Percentiles rank a stretch among this genome's conserved stretches.
These are phyloP conservation scores for Podospora pseudopauciseta DNA, from an alignment of 495 filamentous ascomycete species.

Conservation along the genomic window DNA sequence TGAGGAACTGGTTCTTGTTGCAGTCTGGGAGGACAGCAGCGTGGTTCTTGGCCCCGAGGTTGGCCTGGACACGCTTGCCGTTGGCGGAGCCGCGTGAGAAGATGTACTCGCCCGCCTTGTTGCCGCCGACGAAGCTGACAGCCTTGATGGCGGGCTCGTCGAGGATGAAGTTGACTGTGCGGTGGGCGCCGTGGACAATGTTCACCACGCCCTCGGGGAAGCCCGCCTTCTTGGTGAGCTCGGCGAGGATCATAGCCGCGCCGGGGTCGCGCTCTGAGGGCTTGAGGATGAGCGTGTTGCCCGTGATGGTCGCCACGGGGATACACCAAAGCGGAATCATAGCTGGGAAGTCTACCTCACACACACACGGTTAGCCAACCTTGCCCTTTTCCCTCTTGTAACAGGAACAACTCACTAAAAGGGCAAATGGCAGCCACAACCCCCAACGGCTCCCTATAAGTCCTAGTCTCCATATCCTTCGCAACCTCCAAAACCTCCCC, in stretches of 20 bases:
- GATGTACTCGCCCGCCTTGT: constrained; percentile 97
- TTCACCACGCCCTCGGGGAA: constrained; percentile 94
- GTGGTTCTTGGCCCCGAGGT: constrained; percentile 98
- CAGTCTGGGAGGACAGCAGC: constrained; percentile 91
- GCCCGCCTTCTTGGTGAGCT: constrained; percentile 85
- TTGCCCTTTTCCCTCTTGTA: neutral
- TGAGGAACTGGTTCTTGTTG: constrained; percentile 96
- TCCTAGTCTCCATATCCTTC: constrained; percentile 98
- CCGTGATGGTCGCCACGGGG: constrained; percentile 88
- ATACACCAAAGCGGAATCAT: constrained; percentile 99
- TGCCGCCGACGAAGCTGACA: constrained; percentile 95
- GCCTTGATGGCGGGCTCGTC: constrained; percentile 96
- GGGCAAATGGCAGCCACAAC: constrained; percentile 97
- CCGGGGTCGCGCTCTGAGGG: constrained; percentile 98
- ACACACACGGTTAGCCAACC: constrained; percentile 19
- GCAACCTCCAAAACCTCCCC: constrained; percentile 95
- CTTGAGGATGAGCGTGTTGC: constrained; percentile 93
- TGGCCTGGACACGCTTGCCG: constrained; percentile 91
- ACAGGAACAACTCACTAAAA: constrained; percentile 73
- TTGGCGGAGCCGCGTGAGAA: constrained; percentile 88
- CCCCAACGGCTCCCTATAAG: constrained; percentile 87
- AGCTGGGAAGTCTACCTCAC: constrained; percentile 79
- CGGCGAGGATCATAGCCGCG: constrained; percentile 95
- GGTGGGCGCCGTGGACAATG: constrained; percentile 85
- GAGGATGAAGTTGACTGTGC: constrained; percentile 94